These are phyloP conservation scores for Suillus decipiens DNA, from an alignment of 768 basidiomycete species.

Conservation along the genomic window DNA sequence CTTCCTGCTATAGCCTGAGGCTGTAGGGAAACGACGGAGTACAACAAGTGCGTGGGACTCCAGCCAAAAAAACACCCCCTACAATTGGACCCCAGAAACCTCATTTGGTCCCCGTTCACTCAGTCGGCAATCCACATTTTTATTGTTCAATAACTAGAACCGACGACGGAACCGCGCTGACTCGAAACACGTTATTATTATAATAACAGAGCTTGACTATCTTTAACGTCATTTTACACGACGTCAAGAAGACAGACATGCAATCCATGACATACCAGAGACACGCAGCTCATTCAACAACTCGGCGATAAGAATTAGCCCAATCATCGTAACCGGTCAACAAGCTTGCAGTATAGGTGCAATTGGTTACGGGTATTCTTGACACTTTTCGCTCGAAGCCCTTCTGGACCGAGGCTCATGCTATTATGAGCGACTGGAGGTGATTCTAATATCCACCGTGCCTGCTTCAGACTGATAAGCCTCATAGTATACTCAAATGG, in stretches of 20 bases:
- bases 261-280: not conserved
- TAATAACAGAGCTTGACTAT: not conserved
- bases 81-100: constrained; percentile 29
- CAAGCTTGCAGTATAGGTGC: not conserved
- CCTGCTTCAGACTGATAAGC: not conserved
- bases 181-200: not conserved
- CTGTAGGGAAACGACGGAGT: constrained; percentile 40
- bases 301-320: not conserved
- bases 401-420: not conserved
- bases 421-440: not conserved
- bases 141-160: not conserved
- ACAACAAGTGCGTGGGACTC: constrained; percentile 34
- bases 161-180: not conserved
- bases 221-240: not conserved
- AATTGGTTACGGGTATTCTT: not conserved
- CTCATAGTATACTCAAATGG: not conserved
- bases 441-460: not conserved
- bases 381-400: not conserved
- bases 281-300: not conserved
- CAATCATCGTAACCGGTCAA: not conserved
- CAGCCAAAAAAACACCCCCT: constrained; percentile 32
- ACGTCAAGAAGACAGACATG: not conserved
- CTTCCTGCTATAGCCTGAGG: constrained; percentile 38
- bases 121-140: constrained; percentile 15
- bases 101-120: constrained; percentile 9